Percentiles rank a stretch among this genome's conserved stretches.
These are phyloP conservation scores for Ilex asprella DNA, from an alignment of 257 asterid species.

Conservation along the genomic window DNA sequence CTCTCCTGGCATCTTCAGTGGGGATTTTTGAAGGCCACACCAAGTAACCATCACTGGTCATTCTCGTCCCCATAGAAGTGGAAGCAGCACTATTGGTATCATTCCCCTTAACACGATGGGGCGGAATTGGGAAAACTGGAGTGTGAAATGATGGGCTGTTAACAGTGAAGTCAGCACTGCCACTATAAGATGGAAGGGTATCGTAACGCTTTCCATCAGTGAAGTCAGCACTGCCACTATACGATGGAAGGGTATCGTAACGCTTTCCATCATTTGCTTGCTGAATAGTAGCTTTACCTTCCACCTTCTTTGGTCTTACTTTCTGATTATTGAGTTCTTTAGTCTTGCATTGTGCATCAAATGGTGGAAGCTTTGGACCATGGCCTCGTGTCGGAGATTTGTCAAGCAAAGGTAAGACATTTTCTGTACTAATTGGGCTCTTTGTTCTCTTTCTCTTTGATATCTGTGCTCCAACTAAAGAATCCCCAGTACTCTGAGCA, in stretches of 20 bases:
- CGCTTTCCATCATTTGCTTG: constrained; percentile 3
- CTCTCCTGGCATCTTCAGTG: no score
- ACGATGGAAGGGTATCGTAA: no score
- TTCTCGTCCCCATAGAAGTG: background rate
- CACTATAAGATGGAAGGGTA: no score
- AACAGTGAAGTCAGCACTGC: background rate
- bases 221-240: background rate
- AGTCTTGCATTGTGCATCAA: background rate
- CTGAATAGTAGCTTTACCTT: background rate
- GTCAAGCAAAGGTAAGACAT: background rate
- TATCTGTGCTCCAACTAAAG: background rate
- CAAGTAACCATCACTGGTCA: no score
- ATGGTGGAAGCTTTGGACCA: background rate
- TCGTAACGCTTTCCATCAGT: background rate
- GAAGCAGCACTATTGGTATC: background rate
- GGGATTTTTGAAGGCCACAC: no score
- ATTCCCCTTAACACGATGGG: background rate
- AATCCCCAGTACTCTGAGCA: background rate
- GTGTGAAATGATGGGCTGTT: background rate
- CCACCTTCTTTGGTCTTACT: constrained; percentile 3
- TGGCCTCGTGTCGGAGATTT: background rate
- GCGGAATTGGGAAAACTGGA: background rate
- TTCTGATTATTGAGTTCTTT: background rate
- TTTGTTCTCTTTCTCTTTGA: background rate
- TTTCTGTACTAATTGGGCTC: background rate